A percentile compares a stretch with the other conserved stretches of the same genome.
Conservation (phyloP, 2,329 filamentous ascomycete species). For the Fusarium foetens region DNA sequence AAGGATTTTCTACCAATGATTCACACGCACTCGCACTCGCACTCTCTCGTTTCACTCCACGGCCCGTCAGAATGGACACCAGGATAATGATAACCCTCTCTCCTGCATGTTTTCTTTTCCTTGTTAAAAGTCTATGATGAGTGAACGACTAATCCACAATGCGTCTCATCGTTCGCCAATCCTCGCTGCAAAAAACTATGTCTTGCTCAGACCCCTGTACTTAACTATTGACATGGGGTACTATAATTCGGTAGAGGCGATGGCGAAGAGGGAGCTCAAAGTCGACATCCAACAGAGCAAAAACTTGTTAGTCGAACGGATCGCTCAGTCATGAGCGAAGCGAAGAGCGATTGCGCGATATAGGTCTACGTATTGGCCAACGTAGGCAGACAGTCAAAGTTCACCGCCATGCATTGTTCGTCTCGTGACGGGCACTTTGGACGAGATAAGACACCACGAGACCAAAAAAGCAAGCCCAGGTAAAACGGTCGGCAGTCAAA, state of each 20-base stretch:
- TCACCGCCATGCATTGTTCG: conserved; percentile 30
- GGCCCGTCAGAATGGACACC: conserved; percentile 29
- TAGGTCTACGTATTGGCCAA: conserved; percentile 17
- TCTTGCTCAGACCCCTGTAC: conserved; percentile 20
- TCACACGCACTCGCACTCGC: conserved; percentile 5
- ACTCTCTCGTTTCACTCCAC: conserved; percentile 39
- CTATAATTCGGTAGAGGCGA: conserved; percentile 31
- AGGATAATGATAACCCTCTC: conserved; percentile 25
- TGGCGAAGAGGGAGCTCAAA: conserved; percentile 6
- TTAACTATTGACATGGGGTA: conserved; percentile 38
- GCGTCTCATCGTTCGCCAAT: conserved; percentile 41
- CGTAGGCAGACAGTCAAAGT: neutral
- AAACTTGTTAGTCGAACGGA: conserved; percentile 23
- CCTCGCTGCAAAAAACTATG: conserved; percentile 24
- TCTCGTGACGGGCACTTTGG: conserved; percentile 25
- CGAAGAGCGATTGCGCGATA: conserved; percentile 20
- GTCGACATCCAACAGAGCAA: neutral
- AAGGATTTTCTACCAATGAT: conserved; percentile 42
- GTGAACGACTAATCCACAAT: conserved; percentile 31
- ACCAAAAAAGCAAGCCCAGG: conserved; percentile 22
- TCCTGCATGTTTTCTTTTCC: conserved; percentile 38
- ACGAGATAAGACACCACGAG: conserved; percentile 29
- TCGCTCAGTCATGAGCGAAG: neutral
- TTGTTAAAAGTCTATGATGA: conserved; percentile 9
- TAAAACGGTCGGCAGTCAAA: conserved; percentile 31